phyloP scores from a whole-genome alignment of 1,139 yeast species.

The Scheffersomyces segobiensis region DNA sequence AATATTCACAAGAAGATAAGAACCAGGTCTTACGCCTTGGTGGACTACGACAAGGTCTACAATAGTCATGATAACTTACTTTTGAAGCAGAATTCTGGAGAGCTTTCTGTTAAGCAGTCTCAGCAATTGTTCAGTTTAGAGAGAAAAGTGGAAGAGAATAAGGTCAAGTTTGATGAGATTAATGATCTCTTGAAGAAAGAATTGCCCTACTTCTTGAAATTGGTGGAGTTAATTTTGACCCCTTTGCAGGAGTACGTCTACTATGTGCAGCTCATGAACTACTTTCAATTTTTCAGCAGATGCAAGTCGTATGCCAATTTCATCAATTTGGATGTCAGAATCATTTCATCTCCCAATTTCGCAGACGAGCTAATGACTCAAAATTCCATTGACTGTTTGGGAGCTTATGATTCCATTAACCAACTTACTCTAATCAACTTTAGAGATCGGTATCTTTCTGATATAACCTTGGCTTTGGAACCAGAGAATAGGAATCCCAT shows the following conservation, averaged over 20 bases:
- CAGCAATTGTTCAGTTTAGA: constrained; percentile 31
- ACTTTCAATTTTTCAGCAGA: constrained; percentile 24
- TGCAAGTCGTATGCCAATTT: constrained; percentile 16
- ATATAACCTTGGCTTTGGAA: constrained; percentile 5
- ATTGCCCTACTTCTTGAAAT: constrained; percentile 37
- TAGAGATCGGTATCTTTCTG: constrained; percentile 17
- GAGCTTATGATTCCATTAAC: constrained; percentile 19
- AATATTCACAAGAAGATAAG: constrained; percentile 20
- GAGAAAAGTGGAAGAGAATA: constrained; percentile 29
- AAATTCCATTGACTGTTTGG: constrained; percentile 12
- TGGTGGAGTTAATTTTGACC: constrained; percentile 25
- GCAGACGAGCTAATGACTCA: constrained; percentile 7
- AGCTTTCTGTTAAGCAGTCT: constrained; percentile 29
- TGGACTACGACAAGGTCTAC: constrained; percentile 36
- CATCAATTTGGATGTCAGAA: constrained; percentile 9
- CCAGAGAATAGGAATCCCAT: constrained; percentile 2
- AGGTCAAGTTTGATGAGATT: constrained; percentile 26
- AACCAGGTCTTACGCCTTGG: constrained; percentile 28
- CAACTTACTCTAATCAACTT: constrained; percentile 21
- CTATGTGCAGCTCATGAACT: constrained; percentile 29
- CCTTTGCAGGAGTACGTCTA: constrained; percentile 28
- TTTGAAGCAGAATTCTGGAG: constrained; percentile 21
- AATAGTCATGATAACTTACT: constrained; percentile 26
- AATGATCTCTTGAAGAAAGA: constrained; percentile 38
- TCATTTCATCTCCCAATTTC: constrained; percentile 8